Conservation (phyloP, 2,329 filamentous ascomycete genomes). For the Ceratocystis diversiconidia region DNA sequence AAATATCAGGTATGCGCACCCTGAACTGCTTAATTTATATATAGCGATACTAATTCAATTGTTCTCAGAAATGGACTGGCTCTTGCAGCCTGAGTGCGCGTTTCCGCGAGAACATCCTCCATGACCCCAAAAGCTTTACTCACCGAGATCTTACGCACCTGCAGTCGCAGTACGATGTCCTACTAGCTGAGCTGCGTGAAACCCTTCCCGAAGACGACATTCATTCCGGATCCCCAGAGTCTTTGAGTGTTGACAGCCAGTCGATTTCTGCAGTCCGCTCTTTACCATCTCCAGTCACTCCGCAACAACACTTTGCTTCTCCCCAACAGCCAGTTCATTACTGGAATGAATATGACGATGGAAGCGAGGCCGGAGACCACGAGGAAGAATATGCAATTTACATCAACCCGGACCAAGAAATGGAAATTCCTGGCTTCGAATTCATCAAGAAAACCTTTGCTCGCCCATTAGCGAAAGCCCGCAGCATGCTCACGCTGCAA, state of each 20-base stretch:
- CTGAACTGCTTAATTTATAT: not conserved
- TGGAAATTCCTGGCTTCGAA: conserved; percentile 47
- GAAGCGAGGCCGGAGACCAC: conserved; percentile 50
- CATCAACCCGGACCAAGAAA: conserved; percentile 51
- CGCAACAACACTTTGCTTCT: conserved; percentile 19
- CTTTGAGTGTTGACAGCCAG: conserved; percentile 22
- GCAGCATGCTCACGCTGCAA: conserved; percentile 32
- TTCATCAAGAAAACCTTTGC: conserved; percentile 41
- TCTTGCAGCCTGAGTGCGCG: conserved; percentile 49
- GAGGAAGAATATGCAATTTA: conserved; percentile 58
- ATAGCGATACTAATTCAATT: not conserved
- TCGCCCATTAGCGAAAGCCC: conserved; percentile 37
- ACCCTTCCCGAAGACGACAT: conserved; percentile 29
- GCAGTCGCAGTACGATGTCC: conserved; percentile 35
- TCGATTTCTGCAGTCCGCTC: conserved; percentile 2
- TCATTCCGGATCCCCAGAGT: conserved; percentile 29
- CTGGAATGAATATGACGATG: conserved; percentile 81
- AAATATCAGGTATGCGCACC: conserved; percentile 54
- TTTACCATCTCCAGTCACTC: conserved; percentile 17
- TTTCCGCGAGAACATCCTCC: conserved; percentile 53
- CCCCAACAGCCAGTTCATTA: conserved; percentile 33
- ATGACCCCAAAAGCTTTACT: conserved; percentile 56
- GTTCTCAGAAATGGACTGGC: conserved; percentile 61
- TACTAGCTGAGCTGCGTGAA: conserved; percentile 34
- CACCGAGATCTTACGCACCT: conserved; percentile 47